phyloP scores from a whole-genome alignment of 768 basidiomycete species.

The Termitomyces heimii region DNA sequence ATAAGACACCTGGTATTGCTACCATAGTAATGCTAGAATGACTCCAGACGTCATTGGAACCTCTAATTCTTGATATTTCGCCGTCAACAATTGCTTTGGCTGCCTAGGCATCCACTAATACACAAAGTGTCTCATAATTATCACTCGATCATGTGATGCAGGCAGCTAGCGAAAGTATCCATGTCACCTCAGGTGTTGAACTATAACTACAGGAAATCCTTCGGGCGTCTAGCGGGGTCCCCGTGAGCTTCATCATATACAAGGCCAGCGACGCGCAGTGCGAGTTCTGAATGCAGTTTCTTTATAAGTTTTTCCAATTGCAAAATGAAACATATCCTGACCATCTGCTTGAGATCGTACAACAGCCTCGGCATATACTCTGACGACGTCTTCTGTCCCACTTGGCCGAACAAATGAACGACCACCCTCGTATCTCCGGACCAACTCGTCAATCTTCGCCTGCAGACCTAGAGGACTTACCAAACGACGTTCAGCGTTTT shows the following conservation, averaged over 20 bases:
- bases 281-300: conserved; percentile 51
- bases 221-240: conserved; percentile 70
- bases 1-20: not conserved
- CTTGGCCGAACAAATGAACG: conserved; percentile 94
- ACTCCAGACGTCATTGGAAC: too few species aligned
- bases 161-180: not conserved
- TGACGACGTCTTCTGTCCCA: conserved; percentile 96
- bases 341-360: conserved; percentile 75
- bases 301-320: not conserved
- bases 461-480: conserved; percentile 79
- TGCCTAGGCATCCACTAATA: not conserved
- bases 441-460: conserved; percentile 73
- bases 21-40: too few species aligned
- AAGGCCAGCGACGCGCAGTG: conserved; percentile 77
- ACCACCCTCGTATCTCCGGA: conserved; percentile 73
- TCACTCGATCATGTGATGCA: not conserved
- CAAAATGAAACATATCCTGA: conserved; percentile 21
- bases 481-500: conserved; percentile 89
- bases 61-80: not conserved
- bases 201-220: conserved; percentile 58
- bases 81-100: not conserved
- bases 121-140: not conserved
- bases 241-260: conserved; percentile 82
- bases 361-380: conserved; percentile 93
- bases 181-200: not conserved